These are phyloP conservation scores for Poa annua DNA, from an alignment of 176 grass and related monocot genomes.

Conservation along the genomic window DNA sequence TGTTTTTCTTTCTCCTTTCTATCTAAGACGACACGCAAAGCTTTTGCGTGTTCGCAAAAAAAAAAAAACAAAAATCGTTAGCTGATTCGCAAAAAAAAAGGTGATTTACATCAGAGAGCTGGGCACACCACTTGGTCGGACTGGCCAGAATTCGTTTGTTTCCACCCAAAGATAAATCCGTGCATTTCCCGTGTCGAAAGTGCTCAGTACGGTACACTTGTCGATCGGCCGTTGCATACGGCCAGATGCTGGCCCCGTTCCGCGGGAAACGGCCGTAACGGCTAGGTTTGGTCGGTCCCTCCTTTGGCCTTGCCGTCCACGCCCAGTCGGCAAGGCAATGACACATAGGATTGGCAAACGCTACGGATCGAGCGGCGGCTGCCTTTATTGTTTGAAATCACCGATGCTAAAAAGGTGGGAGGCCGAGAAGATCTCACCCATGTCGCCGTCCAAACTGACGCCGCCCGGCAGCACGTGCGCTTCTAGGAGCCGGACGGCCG, in stretches of 20 bases:
- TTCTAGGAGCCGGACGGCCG: too few relatives aligned
- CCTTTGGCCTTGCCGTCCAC: background rate
- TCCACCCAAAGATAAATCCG: background rate
- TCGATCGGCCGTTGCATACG: conserved; percentile 16
- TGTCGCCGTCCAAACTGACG: conserved; percentile 41
- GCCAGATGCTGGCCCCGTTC: background rate
- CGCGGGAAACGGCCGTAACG: conserved; percentile 17
- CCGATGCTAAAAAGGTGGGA: background rate
- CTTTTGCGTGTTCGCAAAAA: too few relatives aligned
- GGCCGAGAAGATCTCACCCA: background rate
- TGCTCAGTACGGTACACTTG: background rate
- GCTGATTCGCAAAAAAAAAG: too few relatives aligned
- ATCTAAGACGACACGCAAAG: too few relatives aligned
- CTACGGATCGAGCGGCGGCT: background rate
- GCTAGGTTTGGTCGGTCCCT: conserved; percentile 7
- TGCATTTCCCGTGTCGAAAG: conserved; percentile 26
- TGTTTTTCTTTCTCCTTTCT: too few relatives aligned
- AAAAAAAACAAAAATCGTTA: too few relatives aligned
- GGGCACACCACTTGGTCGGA: too few relatives aligned
- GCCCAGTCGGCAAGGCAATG: background rate
- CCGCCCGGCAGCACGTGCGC: background rate
- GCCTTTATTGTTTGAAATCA: background rate
- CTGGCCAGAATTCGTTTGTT: too few relatives aligned
- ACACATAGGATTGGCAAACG: background rate
- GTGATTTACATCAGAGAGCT: too few relatives aligned